These are phyloP conservation scores for Phytophthora meadii DNA, from an alignment of 352 stramenopile genomes.

Conservation along the genomic window DNA sequence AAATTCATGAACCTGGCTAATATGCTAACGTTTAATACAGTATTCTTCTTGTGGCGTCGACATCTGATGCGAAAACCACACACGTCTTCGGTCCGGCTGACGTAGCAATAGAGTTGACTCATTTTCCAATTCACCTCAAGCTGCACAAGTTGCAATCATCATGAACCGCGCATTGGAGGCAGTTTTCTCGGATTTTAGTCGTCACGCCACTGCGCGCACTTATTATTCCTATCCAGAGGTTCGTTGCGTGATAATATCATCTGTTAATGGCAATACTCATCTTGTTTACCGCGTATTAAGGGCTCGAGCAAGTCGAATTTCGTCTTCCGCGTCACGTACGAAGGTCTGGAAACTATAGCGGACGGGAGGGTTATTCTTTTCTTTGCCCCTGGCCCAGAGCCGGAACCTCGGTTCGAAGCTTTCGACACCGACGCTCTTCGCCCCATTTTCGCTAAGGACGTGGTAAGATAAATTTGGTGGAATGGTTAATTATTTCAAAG, in stretches of 20 bases:
- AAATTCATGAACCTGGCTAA: neutral
- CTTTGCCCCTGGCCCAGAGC: conserved; percentile 47
- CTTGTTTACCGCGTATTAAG: conserved; percentile 18
- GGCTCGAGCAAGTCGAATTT: conserved; percentile 55
- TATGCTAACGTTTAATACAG: neutral
- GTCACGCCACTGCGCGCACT: conserved; percentile 39
- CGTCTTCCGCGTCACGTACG: conserved; percentile 60
- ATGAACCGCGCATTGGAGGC: conserved; percentile 82
- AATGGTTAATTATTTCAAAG: conserved; percentile 4
- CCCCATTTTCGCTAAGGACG: conserved; percentile 73
- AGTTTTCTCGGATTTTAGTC: conserved; percentile 66
- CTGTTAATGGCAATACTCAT: conserved; percentile 3
- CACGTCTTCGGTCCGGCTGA: conserved; percentile 3
- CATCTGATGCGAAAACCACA: conserved; percentile 14
- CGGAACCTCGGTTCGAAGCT: conserved; percentile 61
- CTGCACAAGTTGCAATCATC: conserved; percentile 4
- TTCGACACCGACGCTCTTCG: conserved; percentile 66
- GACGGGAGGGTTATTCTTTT: conserved; percentile 70
- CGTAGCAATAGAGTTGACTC: conserved; percentile 2
- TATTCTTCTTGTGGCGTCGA: conserved; percentile 25
- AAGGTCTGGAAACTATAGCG: conserved; percentile 39
- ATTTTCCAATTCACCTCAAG: conserved; percentile 19
- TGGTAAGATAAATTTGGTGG: conserved; percentile 28
- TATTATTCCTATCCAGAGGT: conserved; percentile 80
- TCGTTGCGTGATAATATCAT: neutral